Evolutionary conservation across 164 flowering plant genomes (phyloP).

Genomic region (Cinnamomum chago): DNA sequence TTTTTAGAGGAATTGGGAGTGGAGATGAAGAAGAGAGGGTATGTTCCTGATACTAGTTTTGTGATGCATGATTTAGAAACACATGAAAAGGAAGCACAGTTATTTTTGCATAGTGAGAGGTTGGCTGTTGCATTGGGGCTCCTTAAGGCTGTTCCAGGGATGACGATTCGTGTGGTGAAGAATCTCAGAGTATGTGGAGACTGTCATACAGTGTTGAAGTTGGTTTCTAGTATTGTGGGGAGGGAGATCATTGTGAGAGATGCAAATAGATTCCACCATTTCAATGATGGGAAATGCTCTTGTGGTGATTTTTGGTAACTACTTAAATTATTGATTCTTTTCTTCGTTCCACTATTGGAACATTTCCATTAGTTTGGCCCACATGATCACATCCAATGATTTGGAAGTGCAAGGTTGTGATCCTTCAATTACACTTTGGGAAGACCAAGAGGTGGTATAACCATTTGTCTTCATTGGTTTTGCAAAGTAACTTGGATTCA

Average conservation of each 20-base stretch:
- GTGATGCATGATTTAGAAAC: conserved; percentile 71
- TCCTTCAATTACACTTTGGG: background rate
- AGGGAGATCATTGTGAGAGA: conserved; percentile 72
- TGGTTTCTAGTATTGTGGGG: conserved; percentile 36
- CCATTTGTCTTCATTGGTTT: no score
- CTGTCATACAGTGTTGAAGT: conserved; percentile 64
- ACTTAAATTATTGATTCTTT: no score
- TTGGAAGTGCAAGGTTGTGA: background rate
- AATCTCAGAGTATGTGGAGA: conserved; percentile 79
- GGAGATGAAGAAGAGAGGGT: conserved; percentile 77
- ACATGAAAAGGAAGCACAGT: conserved; percentile 64
- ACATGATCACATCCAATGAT: background rate
- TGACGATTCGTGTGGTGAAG: conserved; percentile 55
- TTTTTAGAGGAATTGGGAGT: conserved; percentile 45
- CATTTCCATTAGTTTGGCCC: background rate
- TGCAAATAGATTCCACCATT: conserved; percentile 77
- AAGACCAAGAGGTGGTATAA: no score
- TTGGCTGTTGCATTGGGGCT: conserved; percentile 77
- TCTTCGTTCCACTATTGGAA: no score
- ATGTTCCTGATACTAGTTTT: conserved; percentile 66
- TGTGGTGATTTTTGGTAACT: conserved; percentile 74
- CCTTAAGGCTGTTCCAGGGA: conserved; percentile 59
- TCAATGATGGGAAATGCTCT: conserved; percentile 61
- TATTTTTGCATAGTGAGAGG: conserved; percentile 80
- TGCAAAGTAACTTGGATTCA: no score